Evolutionary conservation across 495 filamentous ascomycete genomes (phyloP).

Genomic region (Letharia columbiana): DNA sequence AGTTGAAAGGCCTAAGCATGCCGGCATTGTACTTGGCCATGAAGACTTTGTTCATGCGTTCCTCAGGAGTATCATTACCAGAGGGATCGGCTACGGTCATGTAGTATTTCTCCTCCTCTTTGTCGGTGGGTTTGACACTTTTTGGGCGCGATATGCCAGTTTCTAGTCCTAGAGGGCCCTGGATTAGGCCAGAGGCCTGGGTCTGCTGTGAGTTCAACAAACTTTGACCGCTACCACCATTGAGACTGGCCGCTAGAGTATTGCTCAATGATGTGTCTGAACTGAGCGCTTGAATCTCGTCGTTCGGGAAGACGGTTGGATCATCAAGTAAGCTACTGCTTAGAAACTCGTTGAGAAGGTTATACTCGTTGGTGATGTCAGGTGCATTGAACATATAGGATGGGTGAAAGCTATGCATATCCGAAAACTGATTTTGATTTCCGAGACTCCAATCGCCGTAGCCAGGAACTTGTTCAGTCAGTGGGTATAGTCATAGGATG

Average conservation of each 20-base stretch:
- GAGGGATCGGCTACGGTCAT: conserved; percentile 92
- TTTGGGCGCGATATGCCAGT: conserved; percentile 51
- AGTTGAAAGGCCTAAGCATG: conserved; percentile 92
- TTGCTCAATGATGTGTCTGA: conserved; percentile 48
- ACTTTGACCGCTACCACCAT: conserved; percentile 29
- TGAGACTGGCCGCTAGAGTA: conserved; percentile 36
- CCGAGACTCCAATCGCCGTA: conserved; percentile 61
- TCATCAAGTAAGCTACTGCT: conserved; percentile 82
- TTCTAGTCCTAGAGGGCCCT: conserved; percentile 42
- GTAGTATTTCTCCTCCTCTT: conserved; percentile 84
- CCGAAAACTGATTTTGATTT: conserved; percentile 74
- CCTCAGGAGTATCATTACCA: conserved; percentile 83
- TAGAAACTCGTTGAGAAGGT: conserved; percentile 91
- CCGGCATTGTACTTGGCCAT: conserved; percentile 94
- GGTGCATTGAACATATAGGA: conserved; percentile 93
- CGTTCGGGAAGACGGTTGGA: conserved; percentile 54
- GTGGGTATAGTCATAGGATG: conserved; percentile 17
- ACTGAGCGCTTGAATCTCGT: conserved; percentile 49
- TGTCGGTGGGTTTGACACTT: conserved; percentile 59
- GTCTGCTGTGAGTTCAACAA: conserved; percentile 31
- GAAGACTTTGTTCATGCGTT: conserved; percentile 90
- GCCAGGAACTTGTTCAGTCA: conserved; percentile 47
- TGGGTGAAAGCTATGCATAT: conserved; percentile 89
- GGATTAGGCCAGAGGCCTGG: conserved; percentile 32
- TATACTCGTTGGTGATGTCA: conserved; percentile 92